Evolutionary conservation across 2,329 filamentous ascomycete species (phyloP).

Genomic region (Hypomyces perniciosus): DNA sequence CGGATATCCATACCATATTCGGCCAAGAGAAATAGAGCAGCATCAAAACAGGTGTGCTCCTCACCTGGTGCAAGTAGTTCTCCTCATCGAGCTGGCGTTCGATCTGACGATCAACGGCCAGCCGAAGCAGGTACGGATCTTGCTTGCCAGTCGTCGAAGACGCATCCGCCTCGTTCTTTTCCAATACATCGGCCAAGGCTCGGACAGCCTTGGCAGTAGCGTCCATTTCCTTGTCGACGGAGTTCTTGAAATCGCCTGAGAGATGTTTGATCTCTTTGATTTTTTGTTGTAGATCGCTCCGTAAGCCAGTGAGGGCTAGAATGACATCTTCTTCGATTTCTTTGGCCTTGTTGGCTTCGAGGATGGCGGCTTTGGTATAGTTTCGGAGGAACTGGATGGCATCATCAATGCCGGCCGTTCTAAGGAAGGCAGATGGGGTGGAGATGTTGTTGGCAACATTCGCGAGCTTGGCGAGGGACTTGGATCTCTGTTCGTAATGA

Average conservation of each 20-base stretch:
- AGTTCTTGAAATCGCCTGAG: conserved; percentile 93
- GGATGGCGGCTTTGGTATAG: conserved; percentile 74
- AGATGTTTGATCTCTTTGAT: conserved; percentile 97
- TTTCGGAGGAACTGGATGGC: conserved; percentile 72
- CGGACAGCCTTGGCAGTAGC: conserved; percentile 72
- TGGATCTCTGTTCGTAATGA: conserved; percentile 80
- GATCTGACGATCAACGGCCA: conserved; percentile 82
- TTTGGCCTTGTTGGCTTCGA: conserved; percentile 79
- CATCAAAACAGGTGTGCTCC: conserved; percentile 19
- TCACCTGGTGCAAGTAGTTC: conserved; percentile 87
- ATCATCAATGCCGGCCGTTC: conserved; percentile 79
- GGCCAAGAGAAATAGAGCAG: too few species aligned
- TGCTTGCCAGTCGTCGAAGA: conserved; percentile 71
- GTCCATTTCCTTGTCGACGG: conserved; percentile 92
- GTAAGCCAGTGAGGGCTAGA: conserved; percentile 73
- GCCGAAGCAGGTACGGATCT: conserved; percentile 81
- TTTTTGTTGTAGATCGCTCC: conserved; percentile 87
- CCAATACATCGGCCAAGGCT: conserved; percentile 73
- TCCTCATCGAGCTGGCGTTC: conserved; percentile 94
- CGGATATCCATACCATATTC: too few species aligned
- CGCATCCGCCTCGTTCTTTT: conserved; percentile 72
- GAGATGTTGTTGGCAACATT: conserved; percentile 77
- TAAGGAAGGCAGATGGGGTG: conserved; percentile 69
- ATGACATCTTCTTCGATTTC: conserved; percentile 93
- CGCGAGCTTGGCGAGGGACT: conserved; percentile 74